These are phyloP conservation scores for Saccharomyces uvarum DNA, from an alignment of 1,139 yeast species.

Conservation along the genomic window DNA sequence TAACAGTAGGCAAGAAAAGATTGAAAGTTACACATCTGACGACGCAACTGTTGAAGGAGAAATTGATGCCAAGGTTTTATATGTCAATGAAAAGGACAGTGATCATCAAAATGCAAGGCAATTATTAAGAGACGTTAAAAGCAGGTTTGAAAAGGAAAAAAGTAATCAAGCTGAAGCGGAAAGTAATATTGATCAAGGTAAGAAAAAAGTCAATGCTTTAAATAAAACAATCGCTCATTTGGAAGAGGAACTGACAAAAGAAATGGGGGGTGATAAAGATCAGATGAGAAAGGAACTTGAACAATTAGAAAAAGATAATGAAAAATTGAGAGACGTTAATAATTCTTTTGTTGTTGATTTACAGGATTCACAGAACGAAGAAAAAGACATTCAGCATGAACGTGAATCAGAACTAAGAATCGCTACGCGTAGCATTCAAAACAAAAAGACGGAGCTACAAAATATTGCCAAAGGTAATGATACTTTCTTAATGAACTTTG, in stretches of 20 bases:
- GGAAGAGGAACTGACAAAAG: slow-evolving; percentile 25
- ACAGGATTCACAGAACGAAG: slow-evolving; percentile 16
- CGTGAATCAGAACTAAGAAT: slow-evolving; percentile 11
- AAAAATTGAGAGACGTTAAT: slow-evolving; percentile 8
- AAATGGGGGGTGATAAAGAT: slow-evolving; percentile 29
- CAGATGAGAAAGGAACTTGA: slow-evolving; percentile 16
- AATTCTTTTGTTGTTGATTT: slow-evolving; percentile 15
- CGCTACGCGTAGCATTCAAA: slow-evolving; percentile 12
- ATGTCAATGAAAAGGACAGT: slow-evolving; percentile 21
- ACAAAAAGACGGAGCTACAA: slow-evolving; percentile 14
- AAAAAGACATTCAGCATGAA: slow-evolving; percentile 9
- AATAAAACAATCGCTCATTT: slow-evolving; percentile 38
- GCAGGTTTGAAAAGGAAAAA: slow-evolving; percentile 18
- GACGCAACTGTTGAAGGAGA: slow-evolving; percentile 15
- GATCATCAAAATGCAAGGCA: slow-evolving; percentile 22
- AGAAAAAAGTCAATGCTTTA: slow-evolving; percentile 33
- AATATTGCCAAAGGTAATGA: slow-evolving; percentile 18
- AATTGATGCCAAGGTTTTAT: slow-evolving; percentile 23
- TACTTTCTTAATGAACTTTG: slow-evolving; percentile 39
- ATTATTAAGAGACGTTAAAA: slow-evolving; percentile 17
- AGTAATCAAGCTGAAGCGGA: slow-evolving; percentile 27
- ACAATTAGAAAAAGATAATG: slow-evolving; percentile 13
- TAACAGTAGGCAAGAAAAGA: slow-evolving; percentile 18
- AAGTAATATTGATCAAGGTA: slow-evolving; percentile 29
- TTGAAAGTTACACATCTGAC: slow-evolving; percentile 20